A percentile compares a stretch with the other conserved stretches of the same genome.
Evolutionary conservation across 139 green algal species (phyloP).

Genomic region (Tetradesmus lagerheimii): DNA sequence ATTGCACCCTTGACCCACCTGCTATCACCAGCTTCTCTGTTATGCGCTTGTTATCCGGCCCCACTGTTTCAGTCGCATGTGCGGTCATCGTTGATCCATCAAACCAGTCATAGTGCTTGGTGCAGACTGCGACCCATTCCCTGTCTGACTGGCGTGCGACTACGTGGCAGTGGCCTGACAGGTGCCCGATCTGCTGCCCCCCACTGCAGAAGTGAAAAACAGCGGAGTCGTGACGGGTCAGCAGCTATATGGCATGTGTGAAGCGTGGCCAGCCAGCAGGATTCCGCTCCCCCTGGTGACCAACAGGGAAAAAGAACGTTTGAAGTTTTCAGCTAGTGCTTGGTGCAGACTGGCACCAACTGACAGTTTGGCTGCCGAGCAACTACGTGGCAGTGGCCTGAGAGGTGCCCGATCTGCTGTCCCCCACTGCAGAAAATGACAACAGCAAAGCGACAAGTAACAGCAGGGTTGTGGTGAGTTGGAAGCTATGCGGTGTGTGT

Average conservation of each 20-base stretch:
- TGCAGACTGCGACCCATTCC: conserved; percentile 25
- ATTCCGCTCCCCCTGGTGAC: too few species aligned
- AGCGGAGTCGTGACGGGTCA: not conserved
- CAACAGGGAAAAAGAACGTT: too few species aligned
- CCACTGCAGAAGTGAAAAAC: not conserved
- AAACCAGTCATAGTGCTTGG: conserved; percentile 40
- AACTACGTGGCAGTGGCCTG: not conserved
- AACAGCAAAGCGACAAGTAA: not conserved
- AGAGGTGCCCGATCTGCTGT: not conserved
- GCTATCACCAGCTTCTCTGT: conserved; percentile 24
- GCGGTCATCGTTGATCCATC: conserved; percentile 45
- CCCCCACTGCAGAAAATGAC: not conserved
- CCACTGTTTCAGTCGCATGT: conserved; percentile 29
- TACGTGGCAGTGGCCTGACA: conserved; percentile 38
- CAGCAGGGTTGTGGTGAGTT: not conserved
- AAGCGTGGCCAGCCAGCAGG: too few species aligned
- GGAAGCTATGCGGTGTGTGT: too few species aligned
- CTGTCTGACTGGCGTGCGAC: not conserved
- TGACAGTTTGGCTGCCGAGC: too few species aligned
- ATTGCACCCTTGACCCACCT: not conserved
- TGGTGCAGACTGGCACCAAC: too few species aligned
- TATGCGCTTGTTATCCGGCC: conserved; percentile 24
- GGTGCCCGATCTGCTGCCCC: not conserved
- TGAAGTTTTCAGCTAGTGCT: too few species aligned
- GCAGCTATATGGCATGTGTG: too few species aligned